Conservation (phyloP, 129 eudicot species). For the Flaveria trinervia region DNA sequence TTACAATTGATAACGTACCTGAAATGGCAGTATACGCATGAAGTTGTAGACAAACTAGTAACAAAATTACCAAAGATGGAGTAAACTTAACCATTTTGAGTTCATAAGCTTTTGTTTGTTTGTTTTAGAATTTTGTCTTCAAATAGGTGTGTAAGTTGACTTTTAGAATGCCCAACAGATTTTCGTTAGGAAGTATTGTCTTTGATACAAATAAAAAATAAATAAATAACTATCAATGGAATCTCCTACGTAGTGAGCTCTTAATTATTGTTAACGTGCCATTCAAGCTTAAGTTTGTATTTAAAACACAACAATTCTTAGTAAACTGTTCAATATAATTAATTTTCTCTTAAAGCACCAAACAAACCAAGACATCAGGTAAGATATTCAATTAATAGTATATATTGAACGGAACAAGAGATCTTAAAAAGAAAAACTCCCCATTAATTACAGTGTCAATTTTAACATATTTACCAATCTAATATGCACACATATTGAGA, state of each 20-base stretch:
- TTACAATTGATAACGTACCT: constrained; percentile 8
- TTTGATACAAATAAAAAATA: too few relatives aligned
- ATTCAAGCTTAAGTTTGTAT: too few relatives aligned
- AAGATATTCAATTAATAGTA: too few relatives aligned
- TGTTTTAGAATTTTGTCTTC: constrained; percentile 9
- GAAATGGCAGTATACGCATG: constrained; percentile 13
- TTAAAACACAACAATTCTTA: too few relatives aligned
- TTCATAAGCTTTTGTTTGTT: constrained; percentile 15
- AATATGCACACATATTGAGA: constrained; percentile 9
- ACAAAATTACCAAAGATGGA: constrained; percentile 12
- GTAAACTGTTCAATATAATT: too few relatives aligned
- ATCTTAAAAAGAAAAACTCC: not conserved
- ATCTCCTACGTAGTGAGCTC: not conserved
- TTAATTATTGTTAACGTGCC: not conserved
- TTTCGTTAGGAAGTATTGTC: constrained; percentile 28
- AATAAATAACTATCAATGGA: not conserved
- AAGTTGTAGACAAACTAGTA: constrained; percentile 8
- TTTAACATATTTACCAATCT: not conserved
- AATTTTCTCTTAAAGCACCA: too few relatives aligned
- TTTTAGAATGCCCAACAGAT: not conserved
- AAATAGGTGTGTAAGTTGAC: constrained; percentile 26
- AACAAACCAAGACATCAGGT: too few relatives aligned
- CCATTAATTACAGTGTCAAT: not conserved
- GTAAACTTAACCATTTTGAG: constrained; percentile 29
- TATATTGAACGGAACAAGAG: not conserved